Base-by-base conservation (phyloP, 2,329 filamentous ascomycete species). In the Monosporascus sp. region DNA sequence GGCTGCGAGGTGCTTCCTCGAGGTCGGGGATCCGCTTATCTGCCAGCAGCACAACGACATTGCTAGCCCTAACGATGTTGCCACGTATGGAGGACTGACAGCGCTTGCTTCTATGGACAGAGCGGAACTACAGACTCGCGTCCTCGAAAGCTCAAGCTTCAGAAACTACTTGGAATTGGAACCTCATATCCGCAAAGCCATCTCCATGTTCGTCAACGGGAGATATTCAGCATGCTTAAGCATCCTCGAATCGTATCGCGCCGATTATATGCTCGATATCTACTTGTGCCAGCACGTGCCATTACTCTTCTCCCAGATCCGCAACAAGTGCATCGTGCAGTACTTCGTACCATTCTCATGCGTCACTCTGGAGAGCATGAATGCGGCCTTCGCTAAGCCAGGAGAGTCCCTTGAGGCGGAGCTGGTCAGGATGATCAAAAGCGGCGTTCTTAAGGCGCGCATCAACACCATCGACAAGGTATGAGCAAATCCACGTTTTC, bases 301-400 rank as follows among this genome's bases (percentile, higher is more conserved):
- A 38, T 72, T 75, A 1, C 76, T 99, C 20, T 94, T 92, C 72
- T 75, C 80, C 11, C 75, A 77, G 47, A 91, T 99, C 60, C 84
- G 94, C 54, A 88, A 81, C 64, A 97, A 97, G 74, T 93, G 92
- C 64, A 97, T 99, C 54, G 83, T 92, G 24, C 90, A 96, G 65
- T 97, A 97, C 72, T 88, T 96, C 62, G 80, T 90, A 24, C 92
- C 94, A 0, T 99, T 96, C 70, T 95, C 88, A 43, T 87, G 86
- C 59, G 90, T 97, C 56, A 92, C 88, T 0, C 76, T 97, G 5
- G 80, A 86, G 20, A 90, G 84, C 55, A 83, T 99, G 76, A 84
- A 88, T 8, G 76, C 80, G 37, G 86, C 89, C 2, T 97, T 99
- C 69, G 84, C 83, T 0, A 74, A 78, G 2, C 74, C 82, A 0